Evolutionary conservation across 495 filamentous ascomycete species (phyloP), one percentile per base, ranked within the genome.

Genomic region (Amniculicola lignicola): DNA sequence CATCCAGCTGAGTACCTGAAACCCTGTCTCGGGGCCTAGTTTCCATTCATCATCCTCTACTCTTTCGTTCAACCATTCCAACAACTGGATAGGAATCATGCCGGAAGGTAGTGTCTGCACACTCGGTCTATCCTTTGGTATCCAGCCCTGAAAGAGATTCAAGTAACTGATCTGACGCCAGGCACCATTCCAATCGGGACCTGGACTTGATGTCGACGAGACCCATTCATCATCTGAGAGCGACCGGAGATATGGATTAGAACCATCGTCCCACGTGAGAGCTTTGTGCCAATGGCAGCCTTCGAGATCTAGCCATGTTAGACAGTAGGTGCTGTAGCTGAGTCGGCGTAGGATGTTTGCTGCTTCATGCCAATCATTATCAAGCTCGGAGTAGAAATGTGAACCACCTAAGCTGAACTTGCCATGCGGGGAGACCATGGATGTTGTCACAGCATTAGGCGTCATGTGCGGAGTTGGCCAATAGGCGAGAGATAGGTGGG

Each of bases 301-400:
- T 53, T 86, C 87, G 12, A 96, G 70, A 64, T 93, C 89, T 0
- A 96, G 77, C 70, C 83, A 90, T 66, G 88, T 80, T 1, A 96
- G 74, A 39, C 81, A 79, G 64, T 90, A 88, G 0, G 86, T 79
- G 11, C 70, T 72, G 22, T 74, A 75, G 47, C 84, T 86, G 0
- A 96, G 74, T 11, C 80, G 77, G n/a, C 83, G 79, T 2, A 95
- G 70, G 2, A 93, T 71, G 33, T 75, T 70, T 0, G 87, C 81
- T 0, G 86, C 81, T 63, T 91, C 87, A 24, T 76, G 74, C 79
- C 79, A 87, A 70, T 90, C 82, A 39, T 81, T 71, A 54, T 90
- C 85, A 2, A 83, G 67, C 2, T 70, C 73, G 29, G 81, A 83
- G 71, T 90, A 90, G 22, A 78, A 73, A 27, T 81, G 79, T 1